These are phyloP conservation scores for Amniculicola lignicola DNA, from an alignment of 495 filamentous ascomycete species.

Conservation along the genomic window DNA sequence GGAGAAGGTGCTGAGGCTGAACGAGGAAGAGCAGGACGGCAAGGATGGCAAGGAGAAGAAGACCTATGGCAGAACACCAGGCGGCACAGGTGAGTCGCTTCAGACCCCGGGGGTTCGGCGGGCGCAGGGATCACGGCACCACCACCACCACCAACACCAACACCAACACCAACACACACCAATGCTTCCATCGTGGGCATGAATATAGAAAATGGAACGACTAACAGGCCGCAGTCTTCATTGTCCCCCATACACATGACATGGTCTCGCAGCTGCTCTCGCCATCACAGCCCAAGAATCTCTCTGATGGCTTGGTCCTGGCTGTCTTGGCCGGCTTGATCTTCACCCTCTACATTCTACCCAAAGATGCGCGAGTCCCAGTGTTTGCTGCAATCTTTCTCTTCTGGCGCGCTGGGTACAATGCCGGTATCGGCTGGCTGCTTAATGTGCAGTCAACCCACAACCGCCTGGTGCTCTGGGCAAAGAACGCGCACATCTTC, in stretches of 20 bases:
- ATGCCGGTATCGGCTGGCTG: conserved; percentile 87
- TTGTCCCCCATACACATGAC: conserved; percentile 93
- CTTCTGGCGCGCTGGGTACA: conserved; percentile 91
- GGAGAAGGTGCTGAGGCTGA: conserved; percentile 28
- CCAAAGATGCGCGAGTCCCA: conserved; percentile 61
- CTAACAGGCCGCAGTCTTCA: conserved; percentile 65
- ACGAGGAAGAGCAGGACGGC: conserved; percentile 42
- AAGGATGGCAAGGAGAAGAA: conserved; percentile 60
- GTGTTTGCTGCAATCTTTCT: conserved; percentile 77
- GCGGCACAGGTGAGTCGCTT: conserved; percentile 71
- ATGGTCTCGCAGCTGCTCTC: conserved; percentile 98
- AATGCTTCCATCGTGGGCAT: background rate
- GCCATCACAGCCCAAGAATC: conserved; percentile 91
- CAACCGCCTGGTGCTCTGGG: conserved; percentile 81
- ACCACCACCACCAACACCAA: too few species aligned
- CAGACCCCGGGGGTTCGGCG: too few species aligned
- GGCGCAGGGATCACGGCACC: too few species aligned
- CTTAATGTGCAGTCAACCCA: conserved; percentile 87
- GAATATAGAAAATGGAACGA: background rate
- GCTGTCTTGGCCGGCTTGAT: conserved; percentile 74
- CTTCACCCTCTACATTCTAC: conserved; percentile 66
- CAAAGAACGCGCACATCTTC: conserved; percentile 78
- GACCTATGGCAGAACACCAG: conserved; percentile 88
- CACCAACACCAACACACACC: background rate
- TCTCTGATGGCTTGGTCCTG: conserved; percentile 81